A percentile compares a stretch with the other conserved stretches of the same genome.
Evolutionary conservation across 2,329 filamentous ascomycete genomes (phyloP).

Genomic region (Parascedosporium putredinis): DNA sequence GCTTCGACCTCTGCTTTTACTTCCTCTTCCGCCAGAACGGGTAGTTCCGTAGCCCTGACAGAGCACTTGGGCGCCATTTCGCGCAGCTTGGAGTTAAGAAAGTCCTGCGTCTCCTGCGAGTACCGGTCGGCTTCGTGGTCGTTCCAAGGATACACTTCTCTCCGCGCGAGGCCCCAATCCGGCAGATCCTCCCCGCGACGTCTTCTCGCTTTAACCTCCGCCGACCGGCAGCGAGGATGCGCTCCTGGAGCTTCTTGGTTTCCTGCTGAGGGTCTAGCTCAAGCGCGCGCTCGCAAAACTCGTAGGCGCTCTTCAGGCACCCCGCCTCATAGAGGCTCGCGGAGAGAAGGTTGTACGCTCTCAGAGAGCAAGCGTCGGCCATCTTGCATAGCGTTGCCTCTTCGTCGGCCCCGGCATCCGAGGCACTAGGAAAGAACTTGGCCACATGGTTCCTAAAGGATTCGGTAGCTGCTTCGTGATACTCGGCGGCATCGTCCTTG

Average conservation of each 20-base stretch:
- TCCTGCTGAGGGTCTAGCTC: slow-evolving; percentile 42
- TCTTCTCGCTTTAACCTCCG: slow-evolving; percentile 34
- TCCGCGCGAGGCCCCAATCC: slow-evolving; percentile 58
- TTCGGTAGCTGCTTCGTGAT: slow-evolving; percentile 57
- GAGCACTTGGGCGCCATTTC: slow-evolving; percentile 71
- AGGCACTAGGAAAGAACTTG: background rate
- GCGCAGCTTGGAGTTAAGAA: slow-evolving; percentile 61
- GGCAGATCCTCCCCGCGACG: slow-evolving; percentile 49
- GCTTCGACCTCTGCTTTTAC: slow-evolving; percentile 31
- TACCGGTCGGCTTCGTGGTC: slow-evolving; percentile 59
- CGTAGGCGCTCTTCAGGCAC: slow-evolving; percentile 56
- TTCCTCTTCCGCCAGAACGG: slow-evolving; percentile 43
- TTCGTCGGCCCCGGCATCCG: slow-evolving; percentile 14
- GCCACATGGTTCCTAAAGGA: slow-evolving; percentile 28
- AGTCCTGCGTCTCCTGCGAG: slow-evolving; percentile 54
- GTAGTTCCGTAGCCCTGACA: slow-evolving; percentile 65
- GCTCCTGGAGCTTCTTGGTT: slow-evolving; percentile 40
- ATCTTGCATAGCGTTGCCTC: slow-evolving; percentile 18
- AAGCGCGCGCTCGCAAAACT: slow-evolving; percentile 54
- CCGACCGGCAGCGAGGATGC: slow-evolving; percentile 42
- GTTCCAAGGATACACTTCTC: slow-evolving; percentile 64
- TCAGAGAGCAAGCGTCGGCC: slow-evolving; percentile 37
- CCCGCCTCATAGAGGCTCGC: slow-evolving; percentile 52
- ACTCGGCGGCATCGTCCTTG: slow-evolving; percentile 69
- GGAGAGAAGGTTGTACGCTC: slow-evolving; percentile 49